phyloP scores from a whole-genome alignment of 1,284 basidiomycete species.

The Boletus putidus region DNA sequence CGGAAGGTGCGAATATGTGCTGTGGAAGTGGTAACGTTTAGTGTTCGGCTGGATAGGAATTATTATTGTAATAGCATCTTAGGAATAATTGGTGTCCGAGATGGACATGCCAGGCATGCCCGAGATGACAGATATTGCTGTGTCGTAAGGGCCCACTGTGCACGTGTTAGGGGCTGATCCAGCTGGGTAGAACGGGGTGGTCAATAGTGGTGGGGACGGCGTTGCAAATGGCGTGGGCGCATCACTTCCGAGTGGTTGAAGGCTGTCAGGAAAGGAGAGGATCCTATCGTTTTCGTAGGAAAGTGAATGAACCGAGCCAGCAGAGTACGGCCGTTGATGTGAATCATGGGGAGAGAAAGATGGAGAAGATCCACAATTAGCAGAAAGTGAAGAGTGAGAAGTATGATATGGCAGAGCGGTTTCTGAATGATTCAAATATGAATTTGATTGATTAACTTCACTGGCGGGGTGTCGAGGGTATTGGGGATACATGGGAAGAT shows the following conservation, averaged over 20 bases:
- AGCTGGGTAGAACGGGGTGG: slow-evolving; percentile 41
- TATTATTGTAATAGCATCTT: slow-evolving; percentile 9
- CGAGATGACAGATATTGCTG: slow-evolving; percentile 15
- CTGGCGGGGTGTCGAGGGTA: slow-evolving; percentile 18
- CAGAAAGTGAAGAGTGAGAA: slow-evolving; percentile 14
- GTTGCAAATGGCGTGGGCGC: slow-evolving; percentile 17
- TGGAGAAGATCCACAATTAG: slow-evolving; percentile 8
- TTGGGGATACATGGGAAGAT: slow-evolving; percentile 20
- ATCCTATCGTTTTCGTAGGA: slow-evolving; percentile 14
- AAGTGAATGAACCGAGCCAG: slow-evolving; percentile 23
- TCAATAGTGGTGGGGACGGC: slow-evolving; percentile 39
- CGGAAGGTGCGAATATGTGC: slow-evolving; percentile 28
- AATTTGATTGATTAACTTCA: slow-evolving; percentile 17
- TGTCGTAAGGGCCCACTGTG: slow-evolving; percentile 12
- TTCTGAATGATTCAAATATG: slow-evolving; percentile 25
- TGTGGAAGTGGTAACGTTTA: slow-evolving; percentile 15
- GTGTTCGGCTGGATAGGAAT: background rate
- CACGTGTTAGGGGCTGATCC: slow-evolving; percentile 19
- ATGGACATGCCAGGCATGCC: slow-evolving; percentile 22
- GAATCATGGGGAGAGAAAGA: slow-evolving; percentile 14
- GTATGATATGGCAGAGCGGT: slow-evolving; percentile 12
- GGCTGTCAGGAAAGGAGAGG: slow-evolving; percentile 12
- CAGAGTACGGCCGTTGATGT: slow-evolving; percentile 27
- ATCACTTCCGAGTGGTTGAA: slow-evolving; percentile 11
- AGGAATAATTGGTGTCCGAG: slow-evolving; percentile 7